Conservation (phyloP, 176 grass and related monocot species). For the Musa troglodytarum region DNA sequence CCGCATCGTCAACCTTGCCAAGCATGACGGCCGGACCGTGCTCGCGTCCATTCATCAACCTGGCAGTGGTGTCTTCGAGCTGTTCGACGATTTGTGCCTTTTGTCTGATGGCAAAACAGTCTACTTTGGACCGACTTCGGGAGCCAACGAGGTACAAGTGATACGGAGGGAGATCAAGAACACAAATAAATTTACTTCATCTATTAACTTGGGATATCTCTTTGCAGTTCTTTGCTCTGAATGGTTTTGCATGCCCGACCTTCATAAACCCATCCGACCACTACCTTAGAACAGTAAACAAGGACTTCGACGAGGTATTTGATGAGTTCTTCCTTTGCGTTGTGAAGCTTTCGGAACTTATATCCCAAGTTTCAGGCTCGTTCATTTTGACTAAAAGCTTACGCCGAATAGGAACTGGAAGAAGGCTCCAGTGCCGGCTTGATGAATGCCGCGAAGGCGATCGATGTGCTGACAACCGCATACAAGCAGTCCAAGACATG, state of each 20-base stretch:
- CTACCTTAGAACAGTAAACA: conserved; percentile 35
- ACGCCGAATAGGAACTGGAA: conserved; percentile 17
- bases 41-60: conserved; percentile 59
- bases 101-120: conserved; percentile 34
- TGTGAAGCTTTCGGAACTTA: too few species aligned
- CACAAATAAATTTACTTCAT: too few species aligned
- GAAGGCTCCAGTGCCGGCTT: conserved; percentile 13
- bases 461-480: conserved; percentile 23
- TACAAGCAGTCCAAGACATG: conserved; percentile 20
- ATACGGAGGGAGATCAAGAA: too few species aligned
- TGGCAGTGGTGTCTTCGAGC: conserved; percentile 38
- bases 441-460: conserved; percentile 35
- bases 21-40: conserved; percentile 28
- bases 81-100: conserved; percentile 41
- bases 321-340: too few species aligned
- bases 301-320: conserved; percentile 27
- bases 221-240: conserved; percentile 31
- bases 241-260: conserved; percentile 36
- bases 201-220: neutral
- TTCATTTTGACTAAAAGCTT: neutral
- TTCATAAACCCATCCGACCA: conserved; percentile 39
- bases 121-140: conserved; percentile 31
- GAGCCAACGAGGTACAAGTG: conserved; percentile 27
- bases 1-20: conserved; percentile 22
- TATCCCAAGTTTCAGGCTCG: too few species aligned